Percentiles rank a stretch among this genome's conserved stretches.
These are phyloP conservation scores for Cymbopogon citratus DNA, from an alignment of 176 grass and related monocot species.

Conservation along the genomic window DNA sequence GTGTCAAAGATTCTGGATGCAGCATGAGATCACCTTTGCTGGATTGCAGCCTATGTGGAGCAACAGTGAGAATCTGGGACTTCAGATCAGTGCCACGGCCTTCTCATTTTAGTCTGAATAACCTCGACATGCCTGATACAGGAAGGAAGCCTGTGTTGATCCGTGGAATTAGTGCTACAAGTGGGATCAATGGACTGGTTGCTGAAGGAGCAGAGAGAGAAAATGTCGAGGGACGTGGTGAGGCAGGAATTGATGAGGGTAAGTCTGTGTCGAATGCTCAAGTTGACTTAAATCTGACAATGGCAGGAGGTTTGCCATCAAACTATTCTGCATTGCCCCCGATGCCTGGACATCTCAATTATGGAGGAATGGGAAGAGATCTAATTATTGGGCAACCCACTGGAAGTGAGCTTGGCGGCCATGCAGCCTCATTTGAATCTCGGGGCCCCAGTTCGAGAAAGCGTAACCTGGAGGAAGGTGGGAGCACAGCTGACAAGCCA, in stretches of 20 bases:
- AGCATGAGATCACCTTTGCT: conserved; percentile 88
- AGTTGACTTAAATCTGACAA: conserved; percentile 93
- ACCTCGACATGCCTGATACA: conserved; percentile 42
- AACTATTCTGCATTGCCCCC: conserved; percentile 45
- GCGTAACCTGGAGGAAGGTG: conserved; percentile 83
- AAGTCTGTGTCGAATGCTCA: conserved; percentile 79
- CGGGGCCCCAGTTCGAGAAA: conserved; percentile 85
- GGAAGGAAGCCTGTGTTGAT: conserved; percentile 54
- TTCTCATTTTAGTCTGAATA: conserved; percentile 58
- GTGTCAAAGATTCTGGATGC: conserved; percentile 57
- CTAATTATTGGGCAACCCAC: conserved; percentile 92
- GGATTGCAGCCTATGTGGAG: conserved; percentile 94
- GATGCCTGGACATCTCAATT: conserved; percentile 46
- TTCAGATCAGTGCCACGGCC: conserved; percentile 64
- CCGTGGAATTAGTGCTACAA: conserved; percentile 84
- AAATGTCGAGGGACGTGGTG: conserved; percentile 67
- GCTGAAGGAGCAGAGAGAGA: conserved; percentile 51
- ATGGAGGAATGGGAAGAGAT: conserved; percentile 81
- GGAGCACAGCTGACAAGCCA: conserved; percentile 88
- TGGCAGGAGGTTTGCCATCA: conserved; percentile 74
- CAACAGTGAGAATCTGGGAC: conserved; percentile 87
- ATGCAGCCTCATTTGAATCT: conserved; percentile 91
- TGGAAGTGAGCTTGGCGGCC: conserved; percentile 83
- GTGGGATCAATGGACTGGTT: conserved; percentile 77
- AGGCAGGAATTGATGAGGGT: conserved; percentile 55